Base-by-base conservation (phyloP, 1,139 yeast genomes). In the Taphrina confusa region DNA sequence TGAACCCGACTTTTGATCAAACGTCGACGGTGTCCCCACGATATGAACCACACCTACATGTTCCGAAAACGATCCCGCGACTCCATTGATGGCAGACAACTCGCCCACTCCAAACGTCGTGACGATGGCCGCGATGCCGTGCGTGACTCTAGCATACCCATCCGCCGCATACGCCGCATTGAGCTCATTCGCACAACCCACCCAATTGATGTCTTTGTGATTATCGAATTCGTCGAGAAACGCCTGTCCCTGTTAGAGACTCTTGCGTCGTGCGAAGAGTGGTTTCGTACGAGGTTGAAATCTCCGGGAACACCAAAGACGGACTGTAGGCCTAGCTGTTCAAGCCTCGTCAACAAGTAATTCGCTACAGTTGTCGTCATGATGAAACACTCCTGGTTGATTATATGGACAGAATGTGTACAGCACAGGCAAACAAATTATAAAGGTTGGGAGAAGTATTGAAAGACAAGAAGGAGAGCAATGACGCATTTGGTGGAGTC, bases 51-150 rank as follows among this genome's bases (percentile, higher is more conserved):
- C 78, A 9, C 95, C 95, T 34, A 82, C 82, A 69, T 80, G 83
- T 72, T 88, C 96, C 49, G 92, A 85, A 73, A 80, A 85, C 5
- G 95, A 82, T 64, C 95, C 95, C 51, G 91, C 82, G 64, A 87
- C 78, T 57, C 95, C 96, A 73, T 88, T 89, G 65, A 88, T 73
- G 12, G 95, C 95, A 11, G 64, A 64, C 65, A 84, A 75, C 69
- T 85, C 91, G 62, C 91, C 91, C 22, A 85, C 91, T 14, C 66
- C 66, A 28, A 64, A 65, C 3, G 64, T 60, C 14, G 63, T 60
- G 27, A 61, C 56, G 39, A 61, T 36, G 37, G 63, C 64, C 20
- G 59, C 44, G 22, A 57, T 23, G 31, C 55, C 50, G 34, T 65
- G 69, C 36, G 79, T 73, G 47, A 77, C 78, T 64, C 87, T 80